These are phyloP conservation scores for Edaphochlamys debaryana DNA, from an alignment of 139 green algal species.

Conservation along the genomic window DNA sequence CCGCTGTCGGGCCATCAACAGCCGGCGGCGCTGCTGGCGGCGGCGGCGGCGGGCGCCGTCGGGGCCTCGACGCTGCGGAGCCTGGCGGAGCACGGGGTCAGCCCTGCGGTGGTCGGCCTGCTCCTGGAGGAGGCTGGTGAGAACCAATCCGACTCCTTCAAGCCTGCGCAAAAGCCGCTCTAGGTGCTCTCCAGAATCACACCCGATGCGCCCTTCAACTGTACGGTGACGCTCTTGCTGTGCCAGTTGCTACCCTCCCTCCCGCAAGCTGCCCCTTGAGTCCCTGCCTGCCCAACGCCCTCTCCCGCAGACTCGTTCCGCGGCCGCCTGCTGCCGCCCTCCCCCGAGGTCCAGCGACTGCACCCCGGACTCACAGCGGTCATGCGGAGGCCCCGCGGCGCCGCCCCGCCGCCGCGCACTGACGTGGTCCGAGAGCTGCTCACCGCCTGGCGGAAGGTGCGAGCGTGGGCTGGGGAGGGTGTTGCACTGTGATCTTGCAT, in stretches of 20 bases:
- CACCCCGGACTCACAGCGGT: neutral
- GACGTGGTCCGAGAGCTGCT: neutral
- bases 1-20: too few relatives aligned
- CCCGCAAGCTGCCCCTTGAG: too few relatives aligned
- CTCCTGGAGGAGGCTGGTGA: neutral
- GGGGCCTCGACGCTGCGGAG: neutral
- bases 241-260: too few relatives aligned
- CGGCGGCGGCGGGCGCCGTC: neutral
- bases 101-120: neutral
- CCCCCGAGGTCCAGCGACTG: neutral
- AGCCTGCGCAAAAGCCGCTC: too few relatives aligned
- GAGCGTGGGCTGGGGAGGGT: neutral
- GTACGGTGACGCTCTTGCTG: too few relatives aligned
- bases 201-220: too few relatives aligned
- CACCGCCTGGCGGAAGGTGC: neutral
- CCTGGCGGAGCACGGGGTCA: neutral
- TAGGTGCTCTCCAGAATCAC: too few relatives aligned
- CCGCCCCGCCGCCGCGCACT: too few relatives aligned
- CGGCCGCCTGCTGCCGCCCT: neutral
- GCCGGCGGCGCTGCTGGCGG: neutral
- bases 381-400: neutral
- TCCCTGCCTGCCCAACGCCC: too few relatives aligned
- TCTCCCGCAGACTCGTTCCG: neutral
- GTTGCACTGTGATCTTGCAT: too few relatives aligned
- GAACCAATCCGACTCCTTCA: too few relatives aligned